Percentiles rank a stretch among this genome's conserved stretches.
Evolutionary conservation across 768 basidiomycete species (phyloP).

Genomic region (Pleurotus salmoneostramineus): DNA sequence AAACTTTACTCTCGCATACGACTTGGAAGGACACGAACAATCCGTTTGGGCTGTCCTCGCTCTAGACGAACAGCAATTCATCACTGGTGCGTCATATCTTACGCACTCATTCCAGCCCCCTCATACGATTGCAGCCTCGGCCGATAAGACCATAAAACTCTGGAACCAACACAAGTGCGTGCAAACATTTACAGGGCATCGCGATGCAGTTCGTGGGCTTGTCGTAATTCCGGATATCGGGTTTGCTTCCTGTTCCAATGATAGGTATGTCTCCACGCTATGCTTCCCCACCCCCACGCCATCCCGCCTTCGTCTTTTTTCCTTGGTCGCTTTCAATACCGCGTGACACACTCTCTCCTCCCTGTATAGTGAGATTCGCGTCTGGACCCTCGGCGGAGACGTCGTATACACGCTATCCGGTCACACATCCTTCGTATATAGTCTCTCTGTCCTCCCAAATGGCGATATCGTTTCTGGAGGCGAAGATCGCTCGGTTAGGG

Average conservation of each 20-base stretch:
- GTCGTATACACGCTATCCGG: constrained; percentile 77
- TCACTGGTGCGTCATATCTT: constrained; percentile 81
- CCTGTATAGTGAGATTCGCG: constrained; percentile 72
- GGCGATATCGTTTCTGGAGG: constrained; percentile 88
- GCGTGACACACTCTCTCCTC: neutral
- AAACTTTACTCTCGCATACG: constrained; percentile 65
- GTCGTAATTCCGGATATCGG: constrained; percentile 79
- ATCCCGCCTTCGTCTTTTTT: no score
- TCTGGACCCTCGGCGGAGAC: constrained; percentile 88
- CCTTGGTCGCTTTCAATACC: no score
- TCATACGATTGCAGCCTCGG: constrained; percentile 58
- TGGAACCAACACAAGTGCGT: constrained; percentile 78
- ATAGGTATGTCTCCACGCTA: constrained; percentile 51
- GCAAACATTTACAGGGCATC: constrained; percentile 81
- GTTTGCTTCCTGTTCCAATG: constrained; percentile 95
- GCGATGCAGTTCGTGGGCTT: constrained; percentile 86
- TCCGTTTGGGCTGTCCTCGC: constrained; percentile 93
- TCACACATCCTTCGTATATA: constrained; percentile 97
- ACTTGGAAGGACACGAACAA: constrained; percentile 82
- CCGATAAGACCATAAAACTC: constrained; percentile 90
- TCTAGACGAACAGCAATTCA: constrained; percentile 66
- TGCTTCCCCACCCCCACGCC: neutral
- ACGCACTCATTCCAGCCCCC: neutral
- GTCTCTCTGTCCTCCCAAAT: constrained; percentile 73
- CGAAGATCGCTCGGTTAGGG: constrained; percentile 88